These are phyloP conservation scores for Mrakia blollopis DNA, from an alignment of 768 basidiomycete genomes.

Conservation along the genomic window DNA sequence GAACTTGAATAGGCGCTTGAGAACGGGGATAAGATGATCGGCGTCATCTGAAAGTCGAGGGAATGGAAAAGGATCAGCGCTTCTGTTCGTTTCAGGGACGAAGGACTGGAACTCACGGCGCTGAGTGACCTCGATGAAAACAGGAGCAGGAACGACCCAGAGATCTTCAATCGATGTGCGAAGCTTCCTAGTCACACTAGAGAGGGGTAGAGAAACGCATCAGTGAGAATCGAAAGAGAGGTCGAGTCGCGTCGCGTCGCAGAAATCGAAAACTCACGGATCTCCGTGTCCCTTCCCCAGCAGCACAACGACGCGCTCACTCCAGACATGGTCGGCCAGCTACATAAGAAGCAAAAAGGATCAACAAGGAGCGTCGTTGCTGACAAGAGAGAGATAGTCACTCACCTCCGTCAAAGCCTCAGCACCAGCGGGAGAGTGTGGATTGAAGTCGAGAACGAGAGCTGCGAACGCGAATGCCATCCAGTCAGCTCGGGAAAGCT, in stretches of 20 bases:
- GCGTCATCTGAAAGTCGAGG: conserved; percentile 8
- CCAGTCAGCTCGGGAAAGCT: not conserved
- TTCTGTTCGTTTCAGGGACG: not conserved
- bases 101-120: conserved; percentile 10
- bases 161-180: not conserved
- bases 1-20: not conserved
- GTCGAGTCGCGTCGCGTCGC: not conserved
- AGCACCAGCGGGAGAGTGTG: not conserved
- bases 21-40: conserved; percentile 7
- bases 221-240: not conserved
- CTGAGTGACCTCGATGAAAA: not conserved
- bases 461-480: not conserved
- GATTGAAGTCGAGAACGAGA: conserved; percentile 23
- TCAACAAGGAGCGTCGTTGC: not conserved
- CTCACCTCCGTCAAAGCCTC: not conserved
- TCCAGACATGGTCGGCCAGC: conserved; percentile 16
- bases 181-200: conserved; percentile 8
- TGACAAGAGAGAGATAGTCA: not conserved
- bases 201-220: not conserved
- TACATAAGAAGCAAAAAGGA: not conserved
- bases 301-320: not conserved
- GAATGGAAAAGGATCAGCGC: not conserved
- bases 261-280: not conserved
- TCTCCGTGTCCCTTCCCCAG: conserved; percentile 19
- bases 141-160: conserved; percentile 8